A percentile compares a stretch with the other conserved stretches of the same genome.
Conservation (phyloP, 495 filamentous ascomycete species). For the Hyaloscypha bicolor region DNA sequence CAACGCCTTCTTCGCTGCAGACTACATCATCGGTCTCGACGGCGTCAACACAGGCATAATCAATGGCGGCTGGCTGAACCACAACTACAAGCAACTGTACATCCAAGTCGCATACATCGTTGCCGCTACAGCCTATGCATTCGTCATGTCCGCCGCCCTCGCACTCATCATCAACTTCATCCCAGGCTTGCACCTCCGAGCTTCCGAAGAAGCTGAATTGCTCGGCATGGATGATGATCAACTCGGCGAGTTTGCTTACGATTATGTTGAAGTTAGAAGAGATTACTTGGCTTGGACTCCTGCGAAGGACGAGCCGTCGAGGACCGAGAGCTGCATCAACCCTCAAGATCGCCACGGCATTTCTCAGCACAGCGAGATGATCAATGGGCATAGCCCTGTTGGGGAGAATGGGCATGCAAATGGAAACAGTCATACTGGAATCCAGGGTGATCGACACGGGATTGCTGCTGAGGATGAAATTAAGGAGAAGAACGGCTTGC, state of each 20-base stretch:
- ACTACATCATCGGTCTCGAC: conserved; percentile 90
- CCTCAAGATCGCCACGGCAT: conserved; percentile 81
- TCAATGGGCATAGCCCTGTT: conserved; percentile 42
- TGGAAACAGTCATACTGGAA: conserved; percentile 18
- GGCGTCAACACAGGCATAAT: conserved; percentile 80
- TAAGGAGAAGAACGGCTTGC: conserved; percentile 28
- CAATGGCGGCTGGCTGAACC: conserved; percentile 81
- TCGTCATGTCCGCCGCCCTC: conserved; percentile 81
- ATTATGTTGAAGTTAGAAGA: conserved; percentile 97
- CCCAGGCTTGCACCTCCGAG: conserved; percentile 89
- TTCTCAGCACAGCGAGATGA: conserved; percentile 73
- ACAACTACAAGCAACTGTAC: conserved; percentile 88
- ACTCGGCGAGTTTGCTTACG: conserved; percentile 97
- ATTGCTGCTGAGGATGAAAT: conserved; percentile 40
- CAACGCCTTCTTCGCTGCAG: conserved; percentile 88
- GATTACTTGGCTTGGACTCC: conserved; percentile 99
- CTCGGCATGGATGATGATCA: conserved; percentile 99
- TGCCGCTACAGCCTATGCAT: conserved; percentile 73
- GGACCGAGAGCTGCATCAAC: conserved; percentile 63
- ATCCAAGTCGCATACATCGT: conserved; percentile 90
- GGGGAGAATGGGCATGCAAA: background rate
- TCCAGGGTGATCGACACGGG: conserved; percentile 45
- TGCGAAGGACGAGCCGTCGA: conserved; percentile 67
- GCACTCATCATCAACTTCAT: conserved; percentile 83
- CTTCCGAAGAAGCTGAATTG: conserved; percentile 93